Percentiles rank a stretch among this genome's conserved stretches.
Evolutionary conservation across 2,329 filamentous ascomycete genomes (phyloP).

Genomic region (Hymenoscyphus scutula): DNA sequence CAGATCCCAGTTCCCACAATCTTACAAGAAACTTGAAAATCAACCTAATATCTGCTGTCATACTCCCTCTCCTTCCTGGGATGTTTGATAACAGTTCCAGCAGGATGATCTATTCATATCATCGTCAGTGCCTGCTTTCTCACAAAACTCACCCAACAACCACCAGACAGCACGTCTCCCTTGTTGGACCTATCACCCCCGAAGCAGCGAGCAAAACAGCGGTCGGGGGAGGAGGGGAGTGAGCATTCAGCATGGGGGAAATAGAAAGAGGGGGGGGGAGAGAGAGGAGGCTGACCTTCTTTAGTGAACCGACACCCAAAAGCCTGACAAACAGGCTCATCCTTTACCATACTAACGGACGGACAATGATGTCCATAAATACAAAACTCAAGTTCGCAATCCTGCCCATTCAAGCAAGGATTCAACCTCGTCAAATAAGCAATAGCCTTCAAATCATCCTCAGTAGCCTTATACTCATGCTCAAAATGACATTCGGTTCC

Average conservation of each 20-base stretch:
- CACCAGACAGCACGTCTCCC: too few species aligned
- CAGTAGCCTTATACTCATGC: constrained; percentile 52
- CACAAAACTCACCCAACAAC: too few species aligned
- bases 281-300: constrained; percentile 26
- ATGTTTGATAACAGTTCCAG: constrained; percentile 44
- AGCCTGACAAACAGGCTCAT: constrained; percentile 50
- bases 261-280: too few species aligned
- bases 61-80: constrained; percentile 29
- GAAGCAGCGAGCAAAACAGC: too few species aligned
- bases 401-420: constrained; percentile 55
- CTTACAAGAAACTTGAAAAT: background rate
- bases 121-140: too few species aligned
- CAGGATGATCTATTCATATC: constrained; percentile 47
- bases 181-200: too few species aligned
- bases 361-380: constrained; percentile 59
- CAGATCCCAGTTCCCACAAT: background rate
- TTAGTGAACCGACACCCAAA: constrained; percentile 55
- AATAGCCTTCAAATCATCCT: constrained; percentile 56
- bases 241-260: too few species aligned
- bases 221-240: too few species aligned
- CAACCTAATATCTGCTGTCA: constrained; percentile 3
- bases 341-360: constrained; percentile 25
- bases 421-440: constrained; percentile 55
- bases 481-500: constrained; percentile 55
- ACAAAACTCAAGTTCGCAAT: constrained; percentile 56